Evolutionary conservation across 257 asterid species (phyloP).

Genomic region (Nicotiana sylvestris): DNA sequence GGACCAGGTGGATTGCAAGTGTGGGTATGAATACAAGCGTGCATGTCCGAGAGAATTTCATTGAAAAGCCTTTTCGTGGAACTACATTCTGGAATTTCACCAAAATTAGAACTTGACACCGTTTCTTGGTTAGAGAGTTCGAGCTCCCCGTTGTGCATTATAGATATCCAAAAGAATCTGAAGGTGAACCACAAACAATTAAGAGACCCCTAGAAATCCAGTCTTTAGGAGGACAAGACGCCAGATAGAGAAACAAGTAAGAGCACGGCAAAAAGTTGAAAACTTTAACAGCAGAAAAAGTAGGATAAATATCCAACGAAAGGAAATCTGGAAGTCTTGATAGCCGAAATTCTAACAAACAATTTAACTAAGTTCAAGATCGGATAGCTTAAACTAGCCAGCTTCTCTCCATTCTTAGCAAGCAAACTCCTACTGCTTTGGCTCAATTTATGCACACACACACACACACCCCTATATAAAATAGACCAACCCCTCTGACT

Average conservation of each 20-base stretch:
- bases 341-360: background rate
- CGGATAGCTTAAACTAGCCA: background rate
- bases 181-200: background rate
- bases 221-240: background rate
- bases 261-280: background rate
- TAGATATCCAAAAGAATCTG: background rate
- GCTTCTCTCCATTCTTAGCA: background rate
- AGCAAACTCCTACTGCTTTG: background rate
- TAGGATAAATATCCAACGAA: background rate
- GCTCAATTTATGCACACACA: too few species aligned
- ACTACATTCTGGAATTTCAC: constrained; percentile 35
- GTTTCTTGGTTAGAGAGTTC: constrained; percentile 35
- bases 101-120: constrained; percentile 25
- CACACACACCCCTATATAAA: too few species aligned
- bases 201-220: background rate
- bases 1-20: constrained; percentile 65
- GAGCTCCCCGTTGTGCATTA: constrained; percentile 35
- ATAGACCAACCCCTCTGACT: too few species aligned
- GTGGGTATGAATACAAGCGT: constrained; percentile 64
- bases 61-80: constrained; percentile 25
- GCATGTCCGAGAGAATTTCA: constrained; percentile 35
- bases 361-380: background rate
- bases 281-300: background rate
- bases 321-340: background rate
- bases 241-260: background rate